phyloP scores from a whole-genome alignment of 1,284 basidiomycete genomes.

The Boletus mariae region DNA sequence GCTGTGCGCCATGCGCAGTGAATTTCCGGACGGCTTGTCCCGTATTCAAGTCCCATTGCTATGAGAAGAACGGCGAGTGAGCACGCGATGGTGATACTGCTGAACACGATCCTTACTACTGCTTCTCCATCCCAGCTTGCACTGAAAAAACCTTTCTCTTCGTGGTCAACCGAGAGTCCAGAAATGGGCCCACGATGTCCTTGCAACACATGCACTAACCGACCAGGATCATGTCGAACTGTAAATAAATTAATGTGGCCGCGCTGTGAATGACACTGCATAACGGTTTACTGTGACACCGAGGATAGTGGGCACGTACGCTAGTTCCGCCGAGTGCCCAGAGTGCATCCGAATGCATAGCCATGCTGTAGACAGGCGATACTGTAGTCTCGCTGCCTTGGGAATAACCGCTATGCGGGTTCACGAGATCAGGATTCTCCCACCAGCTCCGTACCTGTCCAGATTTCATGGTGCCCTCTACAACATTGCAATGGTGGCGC shows the following conservation, averaged over 20 bases:
- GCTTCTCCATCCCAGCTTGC: conserved; percentile 95
- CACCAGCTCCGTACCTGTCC: conserved; percentile 89
- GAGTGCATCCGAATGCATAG: conserved; percentile 85
- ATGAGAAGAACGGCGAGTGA: conserved; percentile 11
- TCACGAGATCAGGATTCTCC: conserved; percentile 60
- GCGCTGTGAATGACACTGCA: conserved; percentile 43
- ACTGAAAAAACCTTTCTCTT: conserved; percentile 84
- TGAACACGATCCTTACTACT: conserved; percentile 54
- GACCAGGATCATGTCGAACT: conserved; percentile 88
- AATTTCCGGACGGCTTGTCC: conserved; percentile 80
- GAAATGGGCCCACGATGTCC: conserved; percentile 83
- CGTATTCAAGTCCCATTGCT: conserved; percentile 99
- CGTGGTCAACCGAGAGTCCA: conserved; percentile 74
- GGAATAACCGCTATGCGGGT: conserved; percentile 29
- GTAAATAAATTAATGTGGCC: conserved; percentile 91
- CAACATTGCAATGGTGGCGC: conserved; percentile 82
- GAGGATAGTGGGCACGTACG: conserved; percentile 44
- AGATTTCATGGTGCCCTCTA: conserved; percentile 89
- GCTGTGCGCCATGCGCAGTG: conserved; percentile 81
- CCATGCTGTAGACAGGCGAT: conserved; percentile 83
- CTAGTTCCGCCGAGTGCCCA: conserved; percentile 86
- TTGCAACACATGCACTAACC: conserved; percentile 68
- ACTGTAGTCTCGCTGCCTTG: conserved; percentile 46
- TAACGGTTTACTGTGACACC: conserved; percentile 12
- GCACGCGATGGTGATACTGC: conserved; percentile 2